Percentiles rank a stretch among this genome's conserved stretches.
Evolutionary conservation across 768 basidiomycete genomes (phyloP).

Genomic region (Amanita jacksonii): DNA sequence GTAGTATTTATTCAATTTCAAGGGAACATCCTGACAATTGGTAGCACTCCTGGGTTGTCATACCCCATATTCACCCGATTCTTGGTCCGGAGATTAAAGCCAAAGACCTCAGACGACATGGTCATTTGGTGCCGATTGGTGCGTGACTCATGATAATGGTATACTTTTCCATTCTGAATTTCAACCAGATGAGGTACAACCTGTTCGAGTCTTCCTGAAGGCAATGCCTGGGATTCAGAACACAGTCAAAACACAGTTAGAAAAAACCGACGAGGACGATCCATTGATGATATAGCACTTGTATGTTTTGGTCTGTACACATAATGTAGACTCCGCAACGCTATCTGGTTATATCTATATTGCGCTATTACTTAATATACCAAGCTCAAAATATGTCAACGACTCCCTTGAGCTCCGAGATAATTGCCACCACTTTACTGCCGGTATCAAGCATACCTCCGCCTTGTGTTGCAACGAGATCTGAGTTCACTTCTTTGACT

Average conservation of each 20-base stretch:
- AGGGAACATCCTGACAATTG: constrained; percentile 3
- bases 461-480: constrained; percentile 27
- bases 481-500: constrained; percentile 21
- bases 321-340: constrained; percentile 1
- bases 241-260: constrained; percentile 33
- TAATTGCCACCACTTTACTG: constrained; percentile 30
- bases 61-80: constrained; percentile 55
- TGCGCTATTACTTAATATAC: neutral
- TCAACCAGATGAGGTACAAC: constrained; percentile 52
- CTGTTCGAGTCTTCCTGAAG: constrained; percentile 64
- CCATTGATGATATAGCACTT: neutral
- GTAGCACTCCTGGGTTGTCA: constrained; percentile 64
- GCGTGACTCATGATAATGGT: constrained; percentile 12
- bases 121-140: constrained; percentile 58
- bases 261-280: constrained; percentile 12
- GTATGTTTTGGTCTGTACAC: neutral
- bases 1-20: constrained; percentile 8
- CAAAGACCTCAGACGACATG: constrained; percentile 51
- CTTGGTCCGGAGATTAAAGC: constrained; percentile 29
- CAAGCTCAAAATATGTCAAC: constrained; percentile 15
- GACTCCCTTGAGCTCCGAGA: constrained; percentile 20
- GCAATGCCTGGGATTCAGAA: constrained; percentile 56
- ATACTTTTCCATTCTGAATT: neutral
- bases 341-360: neutral
- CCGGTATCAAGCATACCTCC: constrained; percentile 30